Evolutionary conservation across 129 eudicot species (phyloP).

Genomic region (Saposhnikovia divaricata): DNA sequence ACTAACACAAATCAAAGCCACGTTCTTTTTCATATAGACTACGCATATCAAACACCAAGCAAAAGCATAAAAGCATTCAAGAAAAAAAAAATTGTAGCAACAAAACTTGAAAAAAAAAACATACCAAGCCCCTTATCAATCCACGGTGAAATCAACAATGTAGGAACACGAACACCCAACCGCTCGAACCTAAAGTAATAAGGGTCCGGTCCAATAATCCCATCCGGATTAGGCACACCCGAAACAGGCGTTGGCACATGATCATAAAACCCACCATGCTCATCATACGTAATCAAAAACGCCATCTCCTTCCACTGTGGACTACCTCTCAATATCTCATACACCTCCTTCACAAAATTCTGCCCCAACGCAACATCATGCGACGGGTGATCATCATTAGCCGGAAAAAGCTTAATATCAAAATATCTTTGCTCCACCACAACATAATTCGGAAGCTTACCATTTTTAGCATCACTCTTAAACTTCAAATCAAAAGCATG

Average conservation of each 20-base stretch:
- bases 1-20: neutral
- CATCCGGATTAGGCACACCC: conserved; percentile 93
- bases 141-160: conserved; percentile 88
- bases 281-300: conserved; percentile 82
- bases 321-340: conserved; percentile 74
- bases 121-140: conserved; percentile 77
- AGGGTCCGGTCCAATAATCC: conserved; percentile 82
- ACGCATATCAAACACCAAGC: neutral
- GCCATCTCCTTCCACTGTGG: conserved; percentile 97
- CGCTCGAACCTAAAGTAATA: conserved; percentile 69
- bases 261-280: conserved; percentile 97
- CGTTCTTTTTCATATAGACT: neutral
- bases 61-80: neutral
- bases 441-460: conserved; percentile 76
- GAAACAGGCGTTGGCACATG: conserved; percentile 88
- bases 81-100: neutral
- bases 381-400: conserved; percentile 93
- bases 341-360: conserved; percentile 93
- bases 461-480: conserved; percentile 55
- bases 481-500: conserved; percentile 57
- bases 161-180: conserved; percentile 91
- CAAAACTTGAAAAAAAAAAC: conserved; percentile 11
- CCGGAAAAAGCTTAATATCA: conserved; percentile 60
- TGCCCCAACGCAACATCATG: conserved; percentile 92
- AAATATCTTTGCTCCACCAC: conserved; percentile 89